These are phyloP conservation scores for Rubroshorea leprosula DNA, from an alignment of 345 rosid species.

Conservation along the genomic window DNA sequence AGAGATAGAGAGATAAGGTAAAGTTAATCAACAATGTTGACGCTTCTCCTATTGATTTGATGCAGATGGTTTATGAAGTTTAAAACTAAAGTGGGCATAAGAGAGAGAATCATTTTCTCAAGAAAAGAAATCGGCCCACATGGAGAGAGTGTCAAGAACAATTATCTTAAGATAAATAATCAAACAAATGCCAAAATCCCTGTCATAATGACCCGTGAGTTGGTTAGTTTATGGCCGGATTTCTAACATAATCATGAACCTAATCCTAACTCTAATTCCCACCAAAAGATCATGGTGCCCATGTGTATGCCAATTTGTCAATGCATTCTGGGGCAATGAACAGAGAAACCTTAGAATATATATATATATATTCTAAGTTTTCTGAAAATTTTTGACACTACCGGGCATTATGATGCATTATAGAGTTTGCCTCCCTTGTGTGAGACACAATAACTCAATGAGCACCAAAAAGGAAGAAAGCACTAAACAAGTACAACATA, in stretches of 20 bases:
- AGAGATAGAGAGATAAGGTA: not conserved
- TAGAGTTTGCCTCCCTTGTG: not conserved
- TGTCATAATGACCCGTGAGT: not conserved
- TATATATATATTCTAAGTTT: not conserved
- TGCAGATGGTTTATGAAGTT: not conserved
- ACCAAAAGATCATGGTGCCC: slow-evolving; percentile 9
- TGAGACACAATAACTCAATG: not conserved
- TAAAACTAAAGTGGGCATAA: not conserved
- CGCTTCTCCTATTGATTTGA: not conserved
- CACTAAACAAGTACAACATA: not conserved
- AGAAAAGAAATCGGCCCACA: not conserved
- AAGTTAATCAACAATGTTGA: slow-evolving; percentile 5
- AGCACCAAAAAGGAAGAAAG: not conserved
- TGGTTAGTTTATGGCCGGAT: not conserved
- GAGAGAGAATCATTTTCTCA: not conserved
- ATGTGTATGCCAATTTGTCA: not conserved
- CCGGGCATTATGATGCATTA: not conserved
- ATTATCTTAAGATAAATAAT: slow-evolving; percentile 1
- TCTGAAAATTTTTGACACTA: not conserved
- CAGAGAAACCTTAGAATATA: not conserved
- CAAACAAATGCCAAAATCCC: not conserved
- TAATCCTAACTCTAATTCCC: slow-evolving; percentile 16
- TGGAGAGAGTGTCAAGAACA: not conserved
- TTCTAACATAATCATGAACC: slow-evolving; percentile 29
- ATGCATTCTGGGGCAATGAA: not conserved